These are phyloP conservation scores for Fusarium nodosum DNA, from an alignment of 2,329 filamentous ascomycete species.

Conservation along the genomic window DNA sequence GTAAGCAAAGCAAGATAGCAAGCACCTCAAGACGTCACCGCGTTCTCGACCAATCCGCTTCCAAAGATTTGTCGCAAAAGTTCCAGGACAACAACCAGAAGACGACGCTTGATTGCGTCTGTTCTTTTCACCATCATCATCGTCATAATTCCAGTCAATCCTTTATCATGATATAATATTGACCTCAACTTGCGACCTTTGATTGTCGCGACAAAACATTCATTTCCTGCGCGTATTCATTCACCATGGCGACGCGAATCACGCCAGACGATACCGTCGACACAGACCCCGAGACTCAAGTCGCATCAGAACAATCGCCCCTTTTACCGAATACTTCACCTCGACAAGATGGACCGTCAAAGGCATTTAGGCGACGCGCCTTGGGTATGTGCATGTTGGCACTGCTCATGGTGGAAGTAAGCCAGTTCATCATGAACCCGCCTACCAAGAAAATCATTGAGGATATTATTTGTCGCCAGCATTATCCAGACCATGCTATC, in stretches of 20 bases:
- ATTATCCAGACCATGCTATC: constrained; percentile 59
- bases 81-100: constrained; percentile 27
- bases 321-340: constrained; percentile 44
- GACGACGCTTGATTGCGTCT: constrained; percentile 20
- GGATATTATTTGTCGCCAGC: constrained; percentile 64
- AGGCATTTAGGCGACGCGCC: constrained; percentile 50
- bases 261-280: background rate
- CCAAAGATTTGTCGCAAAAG: constrained; percentile 29
- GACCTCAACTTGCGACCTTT: background rate
- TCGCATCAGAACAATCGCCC: constrained; percentile 38
- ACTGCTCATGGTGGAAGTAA: constrained; percentile 61
- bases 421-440: constrained; percentile 55
- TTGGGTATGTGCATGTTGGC: constrained; percentile 55
- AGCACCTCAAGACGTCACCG: constrained; percentile 24
- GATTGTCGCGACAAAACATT: background rate
- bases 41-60: constrained; percentile 16
- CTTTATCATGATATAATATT: constrained; percentile 18
- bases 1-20: constrained; percentile 7
- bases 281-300: constrained; percentile 2
- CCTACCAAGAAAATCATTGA: constrained; percentile 66
- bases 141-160: background rate
- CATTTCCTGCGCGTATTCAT: background rate
- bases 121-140: background rate
- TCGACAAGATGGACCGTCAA: constrained; percentile 41
- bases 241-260: constrained; percentile 15